Percentiles rank a stretch among this genome's conserved stretches.
Evolutionary conservation across 495 filamentous ascomycete genomes (phyloP).

Genomic region (Poronia punctata): DNA sequence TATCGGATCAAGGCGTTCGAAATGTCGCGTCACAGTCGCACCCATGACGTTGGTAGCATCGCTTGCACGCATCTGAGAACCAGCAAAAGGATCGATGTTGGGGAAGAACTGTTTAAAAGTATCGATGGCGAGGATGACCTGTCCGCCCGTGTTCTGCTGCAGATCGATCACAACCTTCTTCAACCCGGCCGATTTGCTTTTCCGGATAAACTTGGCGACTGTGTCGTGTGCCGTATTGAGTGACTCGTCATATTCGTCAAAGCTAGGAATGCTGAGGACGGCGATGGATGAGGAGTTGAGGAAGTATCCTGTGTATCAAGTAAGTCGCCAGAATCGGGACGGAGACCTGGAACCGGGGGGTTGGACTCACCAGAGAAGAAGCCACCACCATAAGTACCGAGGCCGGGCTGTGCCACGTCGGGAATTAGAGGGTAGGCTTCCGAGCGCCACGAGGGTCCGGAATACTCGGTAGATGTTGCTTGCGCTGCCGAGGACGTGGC

Average conservation of each 20-base stretch:
- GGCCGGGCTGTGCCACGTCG: slow-evolving; percentile 27
- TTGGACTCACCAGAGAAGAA: slow-evolving; percentile 23
- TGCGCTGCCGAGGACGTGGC: slow-evolving; percentile 4
- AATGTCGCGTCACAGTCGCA: slow-evolving; percentile 31
- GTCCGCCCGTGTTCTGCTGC: slow-evolving; percentile 41
- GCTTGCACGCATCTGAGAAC: slow-evolving; percentile 39
- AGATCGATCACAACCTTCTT: slow-evolving; percentile 47
- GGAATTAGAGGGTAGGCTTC: slow-evolving; percentile 27
- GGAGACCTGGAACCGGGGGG: too few species aligned
- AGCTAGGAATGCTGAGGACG: slow-evolving; percentile 47
- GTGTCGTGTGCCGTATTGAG: slow-evolving; percentile 30
- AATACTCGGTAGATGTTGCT: slow-evolving; percentile 7
- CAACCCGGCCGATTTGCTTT: slow-evolving; percentile 27
- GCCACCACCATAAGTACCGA: slow-evolving; percentile 26
- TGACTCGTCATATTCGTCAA: slow-evolving; percentile 27
- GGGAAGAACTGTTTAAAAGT: slow-evolving; percentile 51
- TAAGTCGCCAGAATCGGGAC: not conserved
- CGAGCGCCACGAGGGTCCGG: slow-evolving; percentile 20
- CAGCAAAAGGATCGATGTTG: slow-evolving; percentile 34
- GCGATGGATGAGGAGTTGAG: slow-evolving; percentile 31
- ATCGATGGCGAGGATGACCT: slow-evolving; percentile 34
- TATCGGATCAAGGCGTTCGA: slow-evolving; percentile 12
- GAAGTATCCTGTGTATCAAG: slow-evolving; percentile 31
- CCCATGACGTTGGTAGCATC: slow-evolving; percentile 36
- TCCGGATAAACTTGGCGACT: slow-evolving; percentile 35